Base-by-base conservation (phyloP, 441 rosid species). In the Theobroma grandiflorum region DNA sequence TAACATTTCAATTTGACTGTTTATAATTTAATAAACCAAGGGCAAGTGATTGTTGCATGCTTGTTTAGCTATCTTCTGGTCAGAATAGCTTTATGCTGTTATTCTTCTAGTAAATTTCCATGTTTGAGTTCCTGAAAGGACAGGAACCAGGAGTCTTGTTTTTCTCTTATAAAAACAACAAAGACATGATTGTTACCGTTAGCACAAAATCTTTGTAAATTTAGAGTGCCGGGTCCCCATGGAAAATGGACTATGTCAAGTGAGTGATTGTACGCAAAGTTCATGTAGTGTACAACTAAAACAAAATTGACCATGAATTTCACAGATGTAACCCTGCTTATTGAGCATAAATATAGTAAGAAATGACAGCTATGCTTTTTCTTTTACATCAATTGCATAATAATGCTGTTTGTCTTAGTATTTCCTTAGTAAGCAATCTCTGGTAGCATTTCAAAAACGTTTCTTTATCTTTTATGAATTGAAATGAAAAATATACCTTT, bases 21-120 rank as follows among this genome's bases (percentile, higher is more conserved):
- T 47, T 78, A 33, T 65, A 63, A 33, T 78, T 58, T 64, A 47
- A 58, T 33, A 64, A 14, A 37, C 35, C 31, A 22, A 40, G 31
- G n/a, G 68, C 55, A 37, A 68, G 50, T 80, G 49, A 42, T 18
- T 15, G 38, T 52, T 71, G 47, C 43, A 22, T 78, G 57, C 71
- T 42, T 78, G 33, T 37, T 20, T 47, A 33, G 35, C 50, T 20
- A 2, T 58, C 37, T 45, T 40, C 6, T 58, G 20, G 8, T 72
- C 72, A 68, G 10, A 26, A 62, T 62, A 31, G 66, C 66, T 62
- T 62, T 47, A 26, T 49, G 71, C 52, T 31, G 53, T 3, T 72
- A 35, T 49, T 37, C 37, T 66, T 14, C 10, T 11, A 14, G 57
- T 22, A 49, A 57, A 16, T 42, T 22, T 58, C 33, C 20, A 37